phyloP scores from a whole-genome alignment of 768 basidiomycete genomes.

The Coprinellus micaceus region DNA sequence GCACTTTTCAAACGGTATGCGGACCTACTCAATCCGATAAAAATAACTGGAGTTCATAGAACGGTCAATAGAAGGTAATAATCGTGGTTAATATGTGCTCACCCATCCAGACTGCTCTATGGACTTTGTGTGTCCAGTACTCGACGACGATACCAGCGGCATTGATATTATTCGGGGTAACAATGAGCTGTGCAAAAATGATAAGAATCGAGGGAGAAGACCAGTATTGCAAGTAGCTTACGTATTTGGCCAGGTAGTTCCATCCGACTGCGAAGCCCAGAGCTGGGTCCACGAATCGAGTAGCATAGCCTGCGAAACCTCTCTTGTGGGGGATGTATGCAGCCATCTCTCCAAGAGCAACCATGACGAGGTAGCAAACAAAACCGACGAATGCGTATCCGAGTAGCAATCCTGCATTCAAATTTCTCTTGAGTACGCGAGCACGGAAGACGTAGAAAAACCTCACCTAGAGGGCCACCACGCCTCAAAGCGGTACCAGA shows the following conservation, averaged over 20 bases:
- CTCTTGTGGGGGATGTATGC: slow-evolving; percentile 57
- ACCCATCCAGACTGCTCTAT: slow-evolving; percentile 58
- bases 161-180: slow-evolving; percentile 65
- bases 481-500: slow-evolving; percentile 56
- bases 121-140: slow-evolving; percentile 43
- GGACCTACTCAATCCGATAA: slow-evolving; percentile 51
- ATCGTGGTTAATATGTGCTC: slow-evolving; percentile 25
- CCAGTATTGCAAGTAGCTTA: slow-evolving; percentile 19
- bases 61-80: slow-evolving; percentile 1
- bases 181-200: slow-evolving; percentile 42
- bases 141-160: slow-evolving; percentile 53
- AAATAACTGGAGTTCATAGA: slow-evolving; percentile 38
- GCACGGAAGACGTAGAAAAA: not conserved
- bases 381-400: slow-evolving; percentile 51
- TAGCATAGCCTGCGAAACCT: slow-evolving; percentile 57
- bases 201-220: not conserved
- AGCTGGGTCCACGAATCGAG: slow-evolving; percentile 65
- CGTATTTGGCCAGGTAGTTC: slow-evolving; percentile 60
- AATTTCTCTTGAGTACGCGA: slow-evolving; percentile 2
- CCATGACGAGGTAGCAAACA: slow-evolving; percentile 59
- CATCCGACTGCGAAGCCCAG: slow-evolving; percentile 65
- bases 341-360: slow-evolving; percentile 50
- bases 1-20: not conserved
- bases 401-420: slow-evolving; percentile 24
- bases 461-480: slow-evolving; percentile 51